Evolutionary conservation across 1,284 basidiomycete genomes (phyloP).

Genomic region (Leccinum griseonigrum): DNA sequence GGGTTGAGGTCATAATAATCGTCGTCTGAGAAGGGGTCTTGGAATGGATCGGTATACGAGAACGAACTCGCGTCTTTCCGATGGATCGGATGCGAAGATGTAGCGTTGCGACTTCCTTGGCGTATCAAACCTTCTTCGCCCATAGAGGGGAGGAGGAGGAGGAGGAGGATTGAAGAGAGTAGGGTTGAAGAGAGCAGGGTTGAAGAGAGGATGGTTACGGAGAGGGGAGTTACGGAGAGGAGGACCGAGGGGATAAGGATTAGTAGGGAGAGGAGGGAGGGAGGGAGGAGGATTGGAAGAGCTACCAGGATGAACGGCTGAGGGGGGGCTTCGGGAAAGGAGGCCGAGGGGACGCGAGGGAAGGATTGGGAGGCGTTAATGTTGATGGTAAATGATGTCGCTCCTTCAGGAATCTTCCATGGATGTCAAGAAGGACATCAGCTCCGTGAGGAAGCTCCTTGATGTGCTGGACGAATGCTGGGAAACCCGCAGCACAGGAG

Average conservation of each 20-base stretch:
- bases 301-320: neutral
- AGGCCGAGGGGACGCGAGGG: neutral
- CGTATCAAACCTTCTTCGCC: conserved; percentile 22
- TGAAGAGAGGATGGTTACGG: neutral
- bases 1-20: conserved; percentile 19
- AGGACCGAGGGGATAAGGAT: neutral
- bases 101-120: conserved; percentile 15
- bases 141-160: too few relatives aligned
- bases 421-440: neutral
- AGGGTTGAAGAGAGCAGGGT: neutral
- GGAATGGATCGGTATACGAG: conserved; percentile 30
- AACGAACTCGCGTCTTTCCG: conserved; percentile 16
- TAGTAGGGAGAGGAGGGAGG: neutral
- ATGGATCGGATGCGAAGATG: conserved; percentile 39
- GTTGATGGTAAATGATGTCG: neutral
- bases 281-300: neutral
- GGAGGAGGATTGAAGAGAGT: neutral
- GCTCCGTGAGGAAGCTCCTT: neutral
- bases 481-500: neutral
- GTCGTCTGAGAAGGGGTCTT: conserved; percentile 23
- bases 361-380: neutral
- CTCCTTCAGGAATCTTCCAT: neutral
- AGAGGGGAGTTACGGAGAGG: neutral
- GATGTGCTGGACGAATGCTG: neutral
- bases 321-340: neutral